Percentiles rank a stretch among this genome's conserved stretches.
These are phyloP conservation scores for Cryptococcus maquisensis DNA, from an alignment of 1,284 basidiomycete species.

Conservation along the genomic window DNA sequence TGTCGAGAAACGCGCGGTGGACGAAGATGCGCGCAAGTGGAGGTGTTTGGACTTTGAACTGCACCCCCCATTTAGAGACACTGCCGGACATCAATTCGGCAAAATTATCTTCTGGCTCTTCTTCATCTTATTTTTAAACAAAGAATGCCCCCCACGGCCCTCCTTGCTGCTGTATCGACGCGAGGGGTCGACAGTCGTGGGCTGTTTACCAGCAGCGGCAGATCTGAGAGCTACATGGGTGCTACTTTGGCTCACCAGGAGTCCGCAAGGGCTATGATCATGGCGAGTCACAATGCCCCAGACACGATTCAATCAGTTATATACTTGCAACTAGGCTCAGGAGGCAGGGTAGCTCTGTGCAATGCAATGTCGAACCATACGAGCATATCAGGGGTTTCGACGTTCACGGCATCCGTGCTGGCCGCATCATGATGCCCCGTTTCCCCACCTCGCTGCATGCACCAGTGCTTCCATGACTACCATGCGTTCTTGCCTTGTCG, in stretches of 20 bases:
- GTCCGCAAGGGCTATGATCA: not conserved
- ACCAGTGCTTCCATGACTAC: no score
- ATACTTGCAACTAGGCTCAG: not conserved
- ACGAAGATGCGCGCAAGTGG: not conserved
- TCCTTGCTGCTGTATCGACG: not conserved
- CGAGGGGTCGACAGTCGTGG: not conserved
- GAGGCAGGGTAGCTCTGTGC: not conserved
- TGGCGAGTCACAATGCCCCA: conserved; percentile 5
- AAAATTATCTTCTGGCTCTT: not conserved
- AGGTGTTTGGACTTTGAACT: not conserved
- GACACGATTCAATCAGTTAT: not conserved
- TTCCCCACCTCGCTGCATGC: no score
- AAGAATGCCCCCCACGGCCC: not conserved
- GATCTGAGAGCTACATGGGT: not conserved
- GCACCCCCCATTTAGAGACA: not conserved
- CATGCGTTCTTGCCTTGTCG: no score
- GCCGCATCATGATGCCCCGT: not conserved
- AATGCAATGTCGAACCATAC: not conserved
- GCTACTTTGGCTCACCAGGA: conserved; percentile 5
- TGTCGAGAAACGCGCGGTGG: not conserved
- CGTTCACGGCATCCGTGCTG: not conserved
- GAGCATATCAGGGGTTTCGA: not conserved
- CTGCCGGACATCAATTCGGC: not conserved
- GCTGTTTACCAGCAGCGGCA: not conserved
- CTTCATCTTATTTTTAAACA: not conserved